A percentile compares a stretch with the other conserved stretches of the same genome.
These are phyloP conservation scores for Musa schizocarpa DNA, from an alignment of 176 grass and related monocot species.

Conservation along the genomic window DNA sequence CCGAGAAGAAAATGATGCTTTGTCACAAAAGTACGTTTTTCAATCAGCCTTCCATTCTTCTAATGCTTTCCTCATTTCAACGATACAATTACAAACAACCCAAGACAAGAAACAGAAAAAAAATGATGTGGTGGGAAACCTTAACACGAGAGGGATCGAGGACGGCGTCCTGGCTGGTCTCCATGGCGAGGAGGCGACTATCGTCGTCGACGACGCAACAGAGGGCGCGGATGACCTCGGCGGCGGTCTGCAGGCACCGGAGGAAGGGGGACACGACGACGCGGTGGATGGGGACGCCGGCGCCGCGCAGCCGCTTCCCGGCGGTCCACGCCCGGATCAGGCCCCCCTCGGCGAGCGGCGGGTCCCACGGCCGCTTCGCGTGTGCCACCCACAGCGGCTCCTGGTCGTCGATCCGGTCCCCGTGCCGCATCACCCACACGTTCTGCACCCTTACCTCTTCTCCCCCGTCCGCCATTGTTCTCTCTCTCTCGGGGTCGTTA, in stretches of 20 bases:
- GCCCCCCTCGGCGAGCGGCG: constrained; percentile 47
- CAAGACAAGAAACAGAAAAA: neutral
- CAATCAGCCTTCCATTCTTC: too few relatives aligned
- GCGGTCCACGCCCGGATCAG: constrained; percentile 47
- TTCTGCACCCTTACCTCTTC: constrained; percentile 18
- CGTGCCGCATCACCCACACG: constrained; percentile 77
- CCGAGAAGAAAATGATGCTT: neutral
- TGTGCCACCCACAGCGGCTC: constrained; percentile 41
- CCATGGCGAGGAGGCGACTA: constrained; percentile 26
- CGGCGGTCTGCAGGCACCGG: constrained; percentile 72
- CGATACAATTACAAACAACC: neutral
- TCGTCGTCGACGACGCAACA: constrained; percentile 47
- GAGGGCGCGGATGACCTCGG: constrained; percentile 37
- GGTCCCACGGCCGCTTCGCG: constrained; percentile 56
- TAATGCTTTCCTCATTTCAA: neutral
- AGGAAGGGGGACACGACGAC: constrained; percentile 69
- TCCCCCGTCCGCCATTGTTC: constrained; percentile 7
- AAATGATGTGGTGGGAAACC: neutral
- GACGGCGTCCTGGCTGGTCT: constrained; percentile 25
- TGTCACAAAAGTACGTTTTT: too few relatives aligned
- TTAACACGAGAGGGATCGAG: constrained; percentile 54
- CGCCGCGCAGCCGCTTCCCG: constrained; percentile 39
- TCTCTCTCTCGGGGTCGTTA: too few relatives aligned
- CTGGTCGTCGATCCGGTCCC: constrained; percentile 59
- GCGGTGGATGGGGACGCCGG: constrained; percentile 38